Conservation (phyloP, 176 grass and related monocot genomes). For the Aegilops bicornis region DNA sequence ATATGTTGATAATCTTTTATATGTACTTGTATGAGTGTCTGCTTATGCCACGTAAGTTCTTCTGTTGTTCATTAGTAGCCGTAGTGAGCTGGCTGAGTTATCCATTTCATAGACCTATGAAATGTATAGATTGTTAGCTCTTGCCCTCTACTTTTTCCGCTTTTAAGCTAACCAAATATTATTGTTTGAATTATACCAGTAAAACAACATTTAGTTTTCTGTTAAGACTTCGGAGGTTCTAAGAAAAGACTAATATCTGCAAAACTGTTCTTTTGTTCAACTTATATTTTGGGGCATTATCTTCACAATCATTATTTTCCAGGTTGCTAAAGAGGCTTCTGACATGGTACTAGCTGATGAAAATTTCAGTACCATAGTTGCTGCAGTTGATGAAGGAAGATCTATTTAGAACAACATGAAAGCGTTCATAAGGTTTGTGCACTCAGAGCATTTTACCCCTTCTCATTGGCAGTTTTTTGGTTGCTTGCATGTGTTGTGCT, state of each 20-base stretch:
- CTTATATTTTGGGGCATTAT: background rate
- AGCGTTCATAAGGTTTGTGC: too few relatives aligned
- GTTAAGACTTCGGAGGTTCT: background rate
- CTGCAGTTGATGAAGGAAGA: slow-evolving; percentile 90
- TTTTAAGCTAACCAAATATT: background rate
- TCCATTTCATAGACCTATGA: background rate
- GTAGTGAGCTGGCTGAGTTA: too few relatives aligned
- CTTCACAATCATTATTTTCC: background rate
- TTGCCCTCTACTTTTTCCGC: background rate
- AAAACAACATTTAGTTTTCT: background rate
- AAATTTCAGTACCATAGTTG: slow-evolving; percentile 92
- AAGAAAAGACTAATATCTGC: background rate
- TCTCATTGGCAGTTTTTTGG: too few relatives aligned
- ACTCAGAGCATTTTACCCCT: too few relatives aligned
- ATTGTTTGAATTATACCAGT: background rate
- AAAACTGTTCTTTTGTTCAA: background rate
- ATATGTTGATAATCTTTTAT: too few relatives aligned
- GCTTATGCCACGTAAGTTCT: too few relatives aligned
- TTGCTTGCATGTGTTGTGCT: too few relatives aligned
- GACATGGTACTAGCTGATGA: slow-evolving; percentile 98
- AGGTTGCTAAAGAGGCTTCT: slow-evolving; percentile 89
- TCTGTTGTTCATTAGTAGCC: background rate
- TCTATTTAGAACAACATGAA: slow-evolving; percentile 98
- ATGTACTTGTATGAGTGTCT: too few relatives aligned
- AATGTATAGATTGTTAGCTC: background rate